Base-by-base conservation (phyloP, 108 stramenopile genomes). In the Pseudonitzschia multistriata region DNA sequence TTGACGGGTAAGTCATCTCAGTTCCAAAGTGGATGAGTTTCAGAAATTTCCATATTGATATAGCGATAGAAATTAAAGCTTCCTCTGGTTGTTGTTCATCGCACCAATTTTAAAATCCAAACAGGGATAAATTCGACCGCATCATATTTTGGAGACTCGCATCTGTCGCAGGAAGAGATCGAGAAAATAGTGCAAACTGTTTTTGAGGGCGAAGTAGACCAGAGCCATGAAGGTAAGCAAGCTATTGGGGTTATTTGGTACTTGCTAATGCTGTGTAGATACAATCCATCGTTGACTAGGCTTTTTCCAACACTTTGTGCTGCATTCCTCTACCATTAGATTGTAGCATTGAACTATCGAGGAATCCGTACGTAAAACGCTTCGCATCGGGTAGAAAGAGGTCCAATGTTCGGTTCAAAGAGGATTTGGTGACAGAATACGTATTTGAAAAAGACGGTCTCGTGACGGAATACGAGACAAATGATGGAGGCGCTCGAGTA, bases 91-190 rank as follows among this genome's bases (percentile, higher is more conserved):
- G 1, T 45, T 17, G 42, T 45, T 45, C 42, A 45, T 10, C 17
- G 5, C 42, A 45, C 11, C 13, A 45, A 8, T 45, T 45, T 45
- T 17, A 1, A 45, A 17, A 17, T 49, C 24, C 1, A 19, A 40
- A n/a, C 21, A 83, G 82, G 75, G 28, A 83, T 86, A 35, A 81
- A 81, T 50, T 70, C 66, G 36, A 80, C 83, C 0, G 68, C 85
- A 27, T 79, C 81, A 4, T 86, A 79, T 48, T 81, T 86, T 49
- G 85, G 85, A 13, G 85, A 86, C 68, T 61, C 66, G 27, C 78
- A 82, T 3, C 66, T 86, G 35, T 36, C 53, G 19, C 50, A 57
- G 33, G 59, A 36, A 45, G 79, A 83, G 56, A 73, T 83, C 57
- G 80, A 72, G 22, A 48, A 35, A 31, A 66, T 83, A n/a, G 76